Evolutionary conservation across 176 grass and related monocot species (phyloP).

Genomic region (Avena eriantha): DNA sequence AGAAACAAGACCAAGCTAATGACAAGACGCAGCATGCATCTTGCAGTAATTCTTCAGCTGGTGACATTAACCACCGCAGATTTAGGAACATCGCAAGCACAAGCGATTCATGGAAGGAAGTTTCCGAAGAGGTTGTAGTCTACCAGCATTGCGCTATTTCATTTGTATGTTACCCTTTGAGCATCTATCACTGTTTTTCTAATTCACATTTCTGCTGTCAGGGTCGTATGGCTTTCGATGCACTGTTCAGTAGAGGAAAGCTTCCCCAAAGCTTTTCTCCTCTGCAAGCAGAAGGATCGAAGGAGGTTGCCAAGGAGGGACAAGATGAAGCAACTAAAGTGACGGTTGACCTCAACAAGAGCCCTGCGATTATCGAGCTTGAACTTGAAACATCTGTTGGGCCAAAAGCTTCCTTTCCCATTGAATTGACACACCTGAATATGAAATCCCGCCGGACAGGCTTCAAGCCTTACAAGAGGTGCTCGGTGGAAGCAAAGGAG

Average conservation of each 20-base stretch:
- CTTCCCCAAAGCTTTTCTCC: slow-evolving; percentile 95
- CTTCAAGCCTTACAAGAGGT: slow-evolving; percentile 96
- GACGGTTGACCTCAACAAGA: slow-evolving; percentile 72
- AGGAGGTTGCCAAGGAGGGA: slow-evolving; percentile 47
- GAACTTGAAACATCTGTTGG: slow-evolving; percentile 40
- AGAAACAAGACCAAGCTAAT: slow-evolving; percentile 66
- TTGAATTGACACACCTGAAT: slow-evolving; percentile 50
- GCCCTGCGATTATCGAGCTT: slow-evolving; percentile 34
- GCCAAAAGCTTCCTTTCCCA: slow-evolving; percentile 46
- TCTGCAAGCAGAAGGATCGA: slow-evolving; percentile 50
- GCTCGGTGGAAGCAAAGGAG: slow-evolving; percentile 84
- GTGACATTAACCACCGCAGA: slow-evolving; percentile 66
- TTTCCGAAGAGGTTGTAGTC: slow-evolving; percentile 89
- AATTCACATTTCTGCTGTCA: slow-evolving; percentile 68
- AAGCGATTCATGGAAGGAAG: slow-evolving; percentile 87
- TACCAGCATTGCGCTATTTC: slow-evolving; percentile 42
- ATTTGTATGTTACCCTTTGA: slow-evolving; percentile 44
- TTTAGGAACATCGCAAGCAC: slow-evolving; percentile 77
- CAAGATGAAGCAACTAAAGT: slow-evolving; percentile 41
- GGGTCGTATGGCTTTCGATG: slow-evolving; percentile 95
- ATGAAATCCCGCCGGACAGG: slow-evolving; percentile 77
- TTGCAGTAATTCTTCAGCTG: slow-evolving; percentile 68
- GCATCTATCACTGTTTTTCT: slow-evolving; percentile 59
- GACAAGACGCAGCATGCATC: slow-evolving; percentile 55
- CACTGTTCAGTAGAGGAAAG: slow-evolving; percentile 83